Evolutionary conservation across 495 filamentous ascomycete species (phyloP).

Genomic region (Astrothelium macrocarpum): DNA sequence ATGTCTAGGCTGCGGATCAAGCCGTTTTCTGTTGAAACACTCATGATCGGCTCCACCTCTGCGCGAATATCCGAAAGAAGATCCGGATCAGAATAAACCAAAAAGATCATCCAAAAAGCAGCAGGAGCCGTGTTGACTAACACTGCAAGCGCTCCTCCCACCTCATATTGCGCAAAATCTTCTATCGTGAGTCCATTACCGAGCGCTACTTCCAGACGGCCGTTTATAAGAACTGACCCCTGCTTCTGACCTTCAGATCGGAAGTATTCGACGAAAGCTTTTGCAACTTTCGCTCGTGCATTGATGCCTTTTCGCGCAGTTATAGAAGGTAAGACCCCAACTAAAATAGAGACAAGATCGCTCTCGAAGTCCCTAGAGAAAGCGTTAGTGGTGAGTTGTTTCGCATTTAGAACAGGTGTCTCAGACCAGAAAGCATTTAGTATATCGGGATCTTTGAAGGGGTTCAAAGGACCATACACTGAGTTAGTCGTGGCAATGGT

Average conservation of each 20-base stretch:
- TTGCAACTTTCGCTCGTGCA: slow-evolving; percentile 29
- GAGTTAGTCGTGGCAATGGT: slow-evolving; percentile 41
- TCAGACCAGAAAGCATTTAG: slow-evolving; percentile 40
- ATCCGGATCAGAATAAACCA: slow-evolving; percentile 32
- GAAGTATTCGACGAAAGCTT: slow-evolving; percentile 39
- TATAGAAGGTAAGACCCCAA: slow-evolving; percentile 30
- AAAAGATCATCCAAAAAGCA: slow-evolving; percentile 39
- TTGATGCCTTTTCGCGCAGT: slow-evolving; percentile 35
- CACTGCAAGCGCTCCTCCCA: slow-evolving; percentile 31
- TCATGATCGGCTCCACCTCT: slow-evolving; percentile 27
- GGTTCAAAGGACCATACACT: slow-evolving; percentile 43
- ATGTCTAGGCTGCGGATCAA: slow-evolving; percentile 12
- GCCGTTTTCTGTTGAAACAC: not conserved
- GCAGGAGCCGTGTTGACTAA: slow-evolving; percentile 41
- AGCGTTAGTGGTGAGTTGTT: not conserved
- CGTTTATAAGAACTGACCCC: slow-evolving; percentile 29
- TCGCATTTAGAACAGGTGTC: not conserved
- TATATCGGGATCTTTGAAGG: slow-evolving; percentile 34
- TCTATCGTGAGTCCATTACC: slow-evolving; percentile 27
- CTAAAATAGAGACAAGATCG: slow-evolving; percentile 20
- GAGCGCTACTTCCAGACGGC: slow-evolving; percentile 28
- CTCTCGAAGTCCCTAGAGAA: slow-evolving; percentile 37
- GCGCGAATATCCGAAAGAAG: slow-evolving; percentile 33
- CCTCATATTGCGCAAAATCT: slow-evolving; percentile 38
- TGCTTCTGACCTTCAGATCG: slow-evolving; percentile 26